phyloP scores from a whole-genome alignment of 345 rosid genomes.

The Dovyalis caffra region DNA sequence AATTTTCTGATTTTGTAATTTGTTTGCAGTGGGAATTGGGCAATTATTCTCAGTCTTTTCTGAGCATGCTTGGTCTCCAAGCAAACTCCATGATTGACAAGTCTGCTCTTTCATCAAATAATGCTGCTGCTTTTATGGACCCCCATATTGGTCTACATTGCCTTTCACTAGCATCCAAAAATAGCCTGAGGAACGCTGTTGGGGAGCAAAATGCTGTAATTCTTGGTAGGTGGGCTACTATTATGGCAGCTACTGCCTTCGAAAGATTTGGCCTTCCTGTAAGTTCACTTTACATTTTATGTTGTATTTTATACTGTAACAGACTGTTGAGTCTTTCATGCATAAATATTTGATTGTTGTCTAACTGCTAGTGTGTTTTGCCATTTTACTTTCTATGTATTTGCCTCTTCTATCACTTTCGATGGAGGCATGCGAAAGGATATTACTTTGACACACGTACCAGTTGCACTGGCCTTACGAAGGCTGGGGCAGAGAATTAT shows the following conservation, averaged over 20 bases:
- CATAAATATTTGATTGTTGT: neutral
- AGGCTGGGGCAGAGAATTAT: neutral
- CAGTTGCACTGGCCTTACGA: neutral
- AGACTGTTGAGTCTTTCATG: neutral
- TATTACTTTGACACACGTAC: too few relatives aligned
- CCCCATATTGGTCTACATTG: constrained; percentile 79
- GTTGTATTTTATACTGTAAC: constrained; percentile 4
- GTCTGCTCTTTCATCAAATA: constrained; percentile 50
- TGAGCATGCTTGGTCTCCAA: constrained; percentile 59
- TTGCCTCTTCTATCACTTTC: neutral
- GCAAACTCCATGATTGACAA: constrained; percentile 30
- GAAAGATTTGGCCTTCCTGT: constrained; percentile 88
- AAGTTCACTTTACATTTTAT: constrained; percentile 43
- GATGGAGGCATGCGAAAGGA: neutral
- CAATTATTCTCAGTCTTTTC: constrained; percentile 60
- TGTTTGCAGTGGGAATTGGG: constrained; percentile 90
- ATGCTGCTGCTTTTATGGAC: constrained; percentile 66
- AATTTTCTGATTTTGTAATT: constrained; percentile 1
- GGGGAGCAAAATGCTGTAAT: constrained; percentile 67
- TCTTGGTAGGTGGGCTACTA: constrained; percentile 77
- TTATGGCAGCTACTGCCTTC: constrained; percentile 72
- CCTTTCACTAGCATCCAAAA: constrained; percentile 52
- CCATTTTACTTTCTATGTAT: neutral
- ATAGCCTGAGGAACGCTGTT: constrained; percentile 55
- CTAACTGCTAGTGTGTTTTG: neutral